Conservation (phyloP, 495 filamentous ascomycete species). For the Chaetomium tenue region DNA sequence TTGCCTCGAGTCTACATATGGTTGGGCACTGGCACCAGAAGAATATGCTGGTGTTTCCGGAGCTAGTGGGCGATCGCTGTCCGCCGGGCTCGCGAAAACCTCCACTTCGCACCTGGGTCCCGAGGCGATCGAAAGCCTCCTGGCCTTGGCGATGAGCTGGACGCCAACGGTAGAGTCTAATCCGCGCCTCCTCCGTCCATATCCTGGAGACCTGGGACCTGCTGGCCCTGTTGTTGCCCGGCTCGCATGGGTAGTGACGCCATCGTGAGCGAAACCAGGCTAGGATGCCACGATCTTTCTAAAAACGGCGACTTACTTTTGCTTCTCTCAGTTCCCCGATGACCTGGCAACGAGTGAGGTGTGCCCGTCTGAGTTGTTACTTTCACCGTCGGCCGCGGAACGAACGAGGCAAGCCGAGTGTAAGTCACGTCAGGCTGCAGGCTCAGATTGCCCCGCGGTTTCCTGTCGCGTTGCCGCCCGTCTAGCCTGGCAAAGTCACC, state of each 20-base stretch:
- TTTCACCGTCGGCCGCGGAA: neutral
- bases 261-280: constrained; percentile 12
- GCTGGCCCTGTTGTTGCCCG: constrained; percentile 6
- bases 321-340: constrained; percentile 12
- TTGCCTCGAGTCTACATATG: too few relatives aligned
- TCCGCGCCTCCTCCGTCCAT: neutral
- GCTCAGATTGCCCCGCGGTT: neutral
- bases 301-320: constrained; percentile 21
- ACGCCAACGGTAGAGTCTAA: constrained; percentile 17
- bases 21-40: constrained; percentile 18
- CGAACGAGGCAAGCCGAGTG: neutral
- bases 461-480: neutral
- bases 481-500: constrained; percentile 15
- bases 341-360: constrained; percentile 21
- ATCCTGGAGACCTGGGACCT: neutral
- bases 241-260: constrained; percentile 20
- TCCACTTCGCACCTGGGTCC: constrained; percentile 20
- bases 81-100: neutral
- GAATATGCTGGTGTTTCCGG: neutral
- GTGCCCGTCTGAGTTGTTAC: constrained; percentile 10
- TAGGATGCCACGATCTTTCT: constrained; percentile 8
- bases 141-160: constrained; percentile 31
- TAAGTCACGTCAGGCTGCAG: neutral
- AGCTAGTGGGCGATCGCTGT: neutral
- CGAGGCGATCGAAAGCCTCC: constrained; percentile 27